Conservation (phyloP, 2,329 filamentous ascomycete species). For the Hymenoscyphus scutula region DNA sequence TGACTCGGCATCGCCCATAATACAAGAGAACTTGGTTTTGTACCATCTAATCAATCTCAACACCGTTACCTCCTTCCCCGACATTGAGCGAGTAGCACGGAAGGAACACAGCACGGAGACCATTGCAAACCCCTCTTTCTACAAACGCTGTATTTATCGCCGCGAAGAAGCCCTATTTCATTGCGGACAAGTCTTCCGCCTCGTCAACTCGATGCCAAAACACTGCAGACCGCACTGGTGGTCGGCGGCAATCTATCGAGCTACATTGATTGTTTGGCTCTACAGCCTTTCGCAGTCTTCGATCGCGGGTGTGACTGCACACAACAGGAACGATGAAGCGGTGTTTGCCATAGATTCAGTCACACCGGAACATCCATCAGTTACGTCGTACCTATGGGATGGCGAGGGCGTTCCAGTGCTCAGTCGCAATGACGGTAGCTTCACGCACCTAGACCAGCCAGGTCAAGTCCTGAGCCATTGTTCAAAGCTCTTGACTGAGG, state of each 20-base stretch:
- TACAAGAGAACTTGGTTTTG: constrained; percentile 63
- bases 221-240: constrained; percentile 67
- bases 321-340: constrained; percentile 35
- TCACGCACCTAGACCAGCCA: constrained; percentile 45
- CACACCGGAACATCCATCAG: constrained; percentile 48
- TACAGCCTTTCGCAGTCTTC: constrained; percentile 51
- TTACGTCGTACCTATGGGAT: constrained; percentile 51
- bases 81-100: constrained; percentile 65
- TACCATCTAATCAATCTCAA: constrained; percentile 72
- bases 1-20: constrained; percentile 57
- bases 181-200: constrained; percentile 63
- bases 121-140: constrained; percentile 51
- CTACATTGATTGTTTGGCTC: constrained; percentile 59
- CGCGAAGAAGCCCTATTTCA: constrained; percentile 65
- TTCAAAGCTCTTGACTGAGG: constrained; percentile 52
- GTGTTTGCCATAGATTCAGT: constrained; percentile 51
- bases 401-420: constrained; percentile 52
- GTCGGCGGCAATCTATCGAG: constrained; percentile 69
- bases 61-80: constrained; percentile 63
- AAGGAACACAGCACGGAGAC: constrained; percentile 55
- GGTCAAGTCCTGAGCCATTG: constrained; percentile 50
- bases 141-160: constrained; percentile 62
- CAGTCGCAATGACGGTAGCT: constrained; percentile 47
- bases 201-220: constrained; percentile 58
- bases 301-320: constrained; percentile 40